These are phyloP conservation scores for Penicillium parvum DNA, from an alignment of 495 filamentous ascomycete genomes.

Conservation along the genomic window DNA sequence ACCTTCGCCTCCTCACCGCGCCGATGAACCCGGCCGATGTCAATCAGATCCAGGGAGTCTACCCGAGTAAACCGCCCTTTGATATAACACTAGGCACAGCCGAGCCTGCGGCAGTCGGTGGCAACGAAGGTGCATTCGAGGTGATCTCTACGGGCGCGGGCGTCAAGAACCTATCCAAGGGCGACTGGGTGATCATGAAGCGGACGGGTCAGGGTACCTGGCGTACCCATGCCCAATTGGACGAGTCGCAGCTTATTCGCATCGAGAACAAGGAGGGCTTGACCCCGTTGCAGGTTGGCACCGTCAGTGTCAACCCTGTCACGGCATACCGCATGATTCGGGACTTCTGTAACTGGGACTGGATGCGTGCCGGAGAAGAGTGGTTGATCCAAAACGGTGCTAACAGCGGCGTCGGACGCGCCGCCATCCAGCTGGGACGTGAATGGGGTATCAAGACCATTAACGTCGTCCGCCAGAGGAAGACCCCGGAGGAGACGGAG, in stretches of 20 bases:
- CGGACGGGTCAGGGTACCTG: slow-evolving; percentile 81
- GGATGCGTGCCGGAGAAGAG: slow-evolving; percentile 48
- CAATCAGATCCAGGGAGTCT: slow-evolving; percentile 95
- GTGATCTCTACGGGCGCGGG: slow-evolving; percentile 60
- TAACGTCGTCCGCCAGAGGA: slow-evolving; percentile 74
- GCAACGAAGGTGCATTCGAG: slow-evolving; percentile 92
- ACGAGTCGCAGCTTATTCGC: slow-evolving; percentile 58
- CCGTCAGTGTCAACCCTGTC: slow-evolving; percentile 85
- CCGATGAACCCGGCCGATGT: slow-evolving; percentile 97
- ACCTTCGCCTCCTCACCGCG: slow-evolving; percentile 72
- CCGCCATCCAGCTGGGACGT: slow-evolving; percentile 77
- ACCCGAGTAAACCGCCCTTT: slow-evolving; percentile 78
- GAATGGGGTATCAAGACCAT: slow-evolving; percentile 84
- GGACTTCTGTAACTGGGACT: slow-evolving; percentile 65
- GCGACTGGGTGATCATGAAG: slow-evolving; percentile 92
- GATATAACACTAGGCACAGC: slow-evolving; percentile 66
- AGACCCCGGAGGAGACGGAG: slow-evolving; percentile 56
- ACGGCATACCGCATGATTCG: slow-evolving; percentile 89
- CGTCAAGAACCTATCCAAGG: slow-evolving; percentile 54
- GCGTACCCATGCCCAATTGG: slow-evolving; percentile 79
- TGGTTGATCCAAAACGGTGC: slow-evolving; percentile 98
- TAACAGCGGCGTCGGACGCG: slow-evolving; percentile 84
- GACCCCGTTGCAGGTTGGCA: slow-evolving; percentile 70
- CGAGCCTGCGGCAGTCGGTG: slow-evolving; percentile 67
- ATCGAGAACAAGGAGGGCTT: slow-evolving; percentile 66